These are phyloP conservation scores for Sonneratia caseolaris DNA, from an alignment of 345 rosid species.

Conservation along the genomic window DNA sequence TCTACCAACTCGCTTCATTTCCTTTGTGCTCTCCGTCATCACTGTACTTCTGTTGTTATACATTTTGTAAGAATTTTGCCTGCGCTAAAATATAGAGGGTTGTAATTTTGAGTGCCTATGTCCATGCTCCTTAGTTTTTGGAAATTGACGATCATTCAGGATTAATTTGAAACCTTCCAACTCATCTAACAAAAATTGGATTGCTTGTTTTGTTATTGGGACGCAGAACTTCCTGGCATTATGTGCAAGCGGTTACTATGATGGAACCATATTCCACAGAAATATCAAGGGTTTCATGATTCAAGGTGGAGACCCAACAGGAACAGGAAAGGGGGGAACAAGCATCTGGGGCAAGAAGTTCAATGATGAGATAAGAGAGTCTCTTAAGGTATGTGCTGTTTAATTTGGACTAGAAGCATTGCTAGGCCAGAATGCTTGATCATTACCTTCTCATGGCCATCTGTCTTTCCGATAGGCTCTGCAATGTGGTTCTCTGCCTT, in stretches of 20 bases:
- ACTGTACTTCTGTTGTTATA: neutral
- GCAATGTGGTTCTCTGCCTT: neutral
- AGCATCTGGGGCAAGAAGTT: conserved; percentile 99
- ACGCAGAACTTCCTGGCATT: conserved; percentile 86
- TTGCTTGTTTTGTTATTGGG: neutral
- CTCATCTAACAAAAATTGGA: neutral
- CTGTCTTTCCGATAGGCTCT: neutral
- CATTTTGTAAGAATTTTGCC: neutral
- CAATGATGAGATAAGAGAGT: conserved; percentile 92
- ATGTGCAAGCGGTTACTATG: conserved; percentile 91
- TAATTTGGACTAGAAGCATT: neutral
- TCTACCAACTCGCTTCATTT: neutral
- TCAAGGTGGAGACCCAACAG: conserved; percentile 97
- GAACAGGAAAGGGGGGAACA: conserved; percentile 94
- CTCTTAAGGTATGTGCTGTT: conserved; percentile 62
- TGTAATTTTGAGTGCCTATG: neutral
- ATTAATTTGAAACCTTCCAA: neutral
- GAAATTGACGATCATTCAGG: neutral
- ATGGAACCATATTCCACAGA: conserved; percentile 81
- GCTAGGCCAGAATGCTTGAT: neutral
- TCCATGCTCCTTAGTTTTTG: neutral
- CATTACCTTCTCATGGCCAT: neutral
- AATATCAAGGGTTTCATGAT: conserved; percentile 97
- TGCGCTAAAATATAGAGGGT: neutral
- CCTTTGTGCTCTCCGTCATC: neutral